Base-by-base conservation (phyloP, 306 rosid species). In the Herpetospermum pedunculosum region DNA sequence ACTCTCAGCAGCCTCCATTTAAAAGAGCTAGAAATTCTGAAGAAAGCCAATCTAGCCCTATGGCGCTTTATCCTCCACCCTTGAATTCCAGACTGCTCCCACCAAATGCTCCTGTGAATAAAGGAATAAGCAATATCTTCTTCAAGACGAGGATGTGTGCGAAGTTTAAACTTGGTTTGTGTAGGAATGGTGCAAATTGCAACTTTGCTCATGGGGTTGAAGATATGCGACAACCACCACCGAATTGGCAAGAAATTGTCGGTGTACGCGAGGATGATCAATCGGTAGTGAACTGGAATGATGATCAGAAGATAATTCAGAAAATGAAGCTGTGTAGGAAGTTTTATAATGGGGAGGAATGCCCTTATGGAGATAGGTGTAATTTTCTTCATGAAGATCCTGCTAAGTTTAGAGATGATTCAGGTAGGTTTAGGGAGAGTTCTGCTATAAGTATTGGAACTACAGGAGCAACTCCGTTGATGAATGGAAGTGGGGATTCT, bases 241-340 rank as follows among this genome's bases (percentile, higher is more conserved):
- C 96, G n/a, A 95, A 95, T 84, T 95, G 99, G 99, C 97, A 88
- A 78, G 96, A 88, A n/a, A 77, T 91, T 38, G 84, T 92, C 8
- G 88, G 96, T 2, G 4, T 74, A 0, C 84, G 90, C 0, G 84
- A 63, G 0, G 96, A 85, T 5, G 95, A 89, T 53, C 65, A 79
- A 71, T 72, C 76, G 0, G 18, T 88, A 0, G 88, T 73, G n/a
- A 81, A 84, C 76, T 89, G 92, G 96, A 93, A 87, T 57, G 97
- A 92, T 11, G 97, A 95, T 77, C 93, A 88, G 78, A 92, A 82
- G 67, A 87, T 95, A 38, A 95, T 95, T 49, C 97, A 88, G 10
- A 88, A 85, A 87, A 87, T 95, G 97, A 95, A 92, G 86, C 83
- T 95, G 6, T 95, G 97, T 86, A 95, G 89, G 87, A 95, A 87